Percentiles rank a stretch among this genome's conserved stretches.
These are phyloP conservation scores for Medicago ruthenica DNA, from an alignment of 306 rosid genomes.

Conservation along the genomic window DNA sequence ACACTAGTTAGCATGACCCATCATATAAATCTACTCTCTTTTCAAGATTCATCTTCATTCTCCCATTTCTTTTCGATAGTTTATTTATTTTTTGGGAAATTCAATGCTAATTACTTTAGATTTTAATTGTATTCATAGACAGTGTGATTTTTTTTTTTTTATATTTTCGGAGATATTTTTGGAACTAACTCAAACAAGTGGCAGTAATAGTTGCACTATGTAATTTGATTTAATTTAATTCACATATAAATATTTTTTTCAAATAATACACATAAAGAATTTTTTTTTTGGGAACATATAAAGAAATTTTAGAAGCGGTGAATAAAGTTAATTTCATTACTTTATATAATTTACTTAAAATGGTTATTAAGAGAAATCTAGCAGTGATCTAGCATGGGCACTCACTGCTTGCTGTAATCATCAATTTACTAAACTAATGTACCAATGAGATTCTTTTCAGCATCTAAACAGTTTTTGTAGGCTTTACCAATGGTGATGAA, in stretches of 20 bases:
- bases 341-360: conserved; percentile 32
- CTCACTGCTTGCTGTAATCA: background rate
- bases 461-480: background rate
- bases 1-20: no score
- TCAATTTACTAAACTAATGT: background rate
- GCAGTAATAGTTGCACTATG: no score
- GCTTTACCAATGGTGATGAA: background rate
- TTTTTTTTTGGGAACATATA: no score
- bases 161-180: no score
- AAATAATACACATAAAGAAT: no score
- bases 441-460: conserved; percentile 10
- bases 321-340: background rate
- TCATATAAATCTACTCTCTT: conserved; percentile 33
- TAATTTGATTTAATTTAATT: no score
- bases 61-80: conserved; percentile 3
- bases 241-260: no score
- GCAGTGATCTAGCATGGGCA: conserved; percentile 27
- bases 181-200: no score
- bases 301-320: no score
- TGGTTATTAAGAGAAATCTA: conserved; percentile 32
- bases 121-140: no score
- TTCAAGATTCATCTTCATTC: conserved; percentile 42
- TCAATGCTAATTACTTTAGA: conserved; percentile 17
- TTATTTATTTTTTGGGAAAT: conserved; percentile 28
- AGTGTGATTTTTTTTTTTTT: no score